A percentile compares a stretch with the other conserved stretches of the same genome.
These are phyloP conservation scores for Cladosporium sp. DNA, from an alignment of 2,329 filamentous ascomycete species.

Conservation along the genomic window DNA sequence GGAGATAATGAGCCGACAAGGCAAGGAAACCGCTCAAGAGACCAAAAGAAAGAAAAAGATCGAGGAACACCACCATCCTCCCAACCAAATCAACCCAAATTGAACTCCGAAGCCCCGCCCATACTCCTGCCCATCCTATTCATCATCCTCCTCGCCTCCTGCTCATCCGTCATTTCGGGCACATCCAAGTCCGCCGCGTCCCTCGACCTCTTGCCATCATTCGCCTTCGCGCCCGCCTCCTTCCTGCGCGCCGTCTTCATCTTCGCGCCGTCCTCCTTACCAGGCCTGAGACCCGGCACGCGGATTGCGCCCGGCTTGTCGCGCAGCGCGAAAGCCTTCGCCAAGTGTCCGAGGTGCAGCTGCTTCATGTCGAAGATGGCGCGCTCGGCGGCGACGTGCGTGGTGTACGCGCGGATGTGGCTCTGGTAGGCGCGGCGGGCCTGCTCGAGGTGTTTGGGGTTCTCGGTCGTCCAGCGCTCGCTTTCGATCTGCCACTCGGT, in stretches of 20 bases:
- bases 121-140: conserved; percentile 48
- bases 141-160: conserved; percentile 51
- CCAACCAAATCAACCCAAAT: conserved; percentile 54
- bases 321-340: conserved; percentile 86
- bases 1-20: too few species aligned
- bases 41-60: neutral
- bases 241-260: conserved; percentile 40
- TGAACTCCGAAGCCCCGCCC: conserved; percentile 54
- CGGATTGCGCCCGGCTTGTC: conserved; percentile 81
- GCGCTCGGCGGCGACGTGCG: conserved; percentile 81
- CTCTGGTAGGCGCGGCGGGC: conserved; percentile 84
- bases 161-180: conserved; percentile 32
- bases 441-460: conserved; percentile 68
- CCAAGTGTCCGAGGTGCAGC: conserved; percentile 86
- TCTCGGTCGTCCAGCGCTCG: conserved; percentile 62
- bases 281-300: conserved; percentile 48
- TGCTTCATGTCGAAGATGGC: conserved; percentile 87
- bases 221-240: conserved; percentile 24
- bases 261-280: conserved; percentile 43
- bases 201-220: conserved; percentile 29
- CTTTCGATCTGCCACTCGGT: conserved; percentile 65
- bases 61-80: too few species aligned
- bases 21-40: conserved; percentile 17
- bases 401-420: conserved; percentile 91
- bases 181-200: conserved; percentile 26